These are phyloP conservation scores for Acanthamoeba polyphaga DNA, from an alignment of 208 protist genomes.

Conservation along the genomic window DNA sequence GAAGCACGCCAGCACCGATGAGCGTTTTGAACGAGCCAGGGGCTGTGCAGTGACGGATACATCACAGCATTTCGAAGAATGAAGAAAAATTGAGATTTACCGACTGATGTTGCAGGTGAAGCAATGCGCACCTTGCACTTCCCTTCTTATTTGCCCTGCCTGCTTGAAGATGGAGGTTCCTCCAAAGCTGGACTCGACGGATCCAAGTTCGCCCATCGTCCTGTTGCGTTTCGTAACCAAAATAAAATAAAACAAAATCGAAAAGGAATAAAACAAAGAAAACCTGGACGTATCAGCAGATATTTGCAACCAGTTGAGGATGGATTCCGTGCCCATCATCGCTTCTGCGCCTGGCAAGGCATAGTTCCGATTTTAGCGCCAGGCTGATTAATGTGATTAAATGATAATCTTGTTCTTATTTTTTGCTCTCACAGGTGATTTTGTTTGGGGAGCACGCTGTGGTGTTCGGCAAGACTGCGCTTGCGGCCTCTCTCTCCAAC, in stretches of 20 bases:
- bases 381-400: neutral
- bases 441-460: slow-evolving; percentile 90
- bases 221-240: neutral
- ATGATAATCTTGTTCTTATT: neutral
- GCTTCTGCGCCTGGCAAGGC: slow-evolving; percentile 37
- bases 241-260: neutral
- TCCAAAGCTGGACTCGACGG: slow-evolving; percentile 22
- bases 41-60: neutral
- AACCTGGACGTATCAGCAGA: neutral
- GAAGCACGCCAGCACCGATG: neutral
- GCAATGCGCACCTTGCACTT: neutral
- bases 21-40: slow-evolving; percentile 5
- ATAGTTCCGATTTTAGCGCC: neutral
- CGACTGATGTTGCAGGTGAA: too few species aligned
- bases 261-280: neutral
- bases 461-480: slow-evolving; percentile 85
- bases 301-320: neutral
- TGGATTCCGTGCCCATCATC: neutral
- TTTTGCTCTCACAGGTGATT: slow-evolving; percentile 83
- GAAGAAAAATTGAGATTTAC: neutral
- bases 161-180: slow-evolving; percentile 63
- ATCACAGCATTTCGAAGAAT: neutral
- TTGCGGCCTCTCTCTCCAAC: slow-evolving; percentile 76
- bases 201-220: neutral
- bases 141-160: neutral